Percentiles rank a stretch among this genome's conserved stretches.
phyloP scores from a whole-genome alignment of 2,329 filamentous ascomycete species.

The Microcyclosporella mali region DNA sequence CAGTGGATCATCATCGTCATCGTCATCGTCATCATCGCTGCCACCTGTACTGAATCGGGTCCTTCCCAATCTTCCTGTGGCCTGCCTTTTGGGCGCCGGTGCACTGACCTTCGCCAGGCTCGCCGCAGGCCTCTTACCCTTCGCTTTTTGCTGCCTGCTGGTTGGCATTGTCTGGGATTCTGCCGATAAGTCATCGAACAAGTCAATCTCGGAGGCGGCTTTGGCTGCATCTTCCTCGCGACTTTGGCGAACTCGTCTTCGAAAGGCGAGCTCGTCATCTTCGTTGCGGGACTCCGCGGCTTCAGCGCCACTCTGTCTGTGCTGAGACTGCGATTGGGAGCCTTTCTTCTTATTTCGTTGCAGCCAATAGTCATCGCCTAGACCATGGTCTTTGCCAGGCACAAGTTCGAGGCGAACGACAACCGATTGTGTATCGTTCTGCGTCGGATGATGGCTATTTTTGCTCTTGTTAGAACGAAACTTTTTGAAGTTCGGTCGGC shows the following conservation, averaged over 20 bases:
- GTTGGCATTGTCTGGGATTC: no score
- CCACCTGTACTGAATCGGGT: slow-evolving; percentile 3
- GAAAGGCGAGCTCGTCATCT: slow-evolving; percentile 23
- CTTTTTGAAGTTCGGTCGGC: slow-evolving; percentile 90
- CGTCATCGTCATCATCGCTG: slow-evolving; percentile 44
- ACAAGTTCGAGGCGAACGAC: slow-evolving; percentile 69
- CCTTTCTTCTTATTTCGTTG: slow-evolving; percentile 27
- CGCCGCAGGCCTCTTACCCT: slow-evolving; percentile 25
- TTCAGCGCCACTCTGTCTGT: slow-evolving; percentile 6
- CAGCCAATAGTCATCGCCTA: slow-evolving; percentile 74
- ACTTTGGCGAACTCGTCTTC: slow-evolving; percentile 24
- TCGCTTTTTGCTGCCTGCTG: slow-evolving; percentile 18
- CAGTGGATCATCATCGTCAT: slow-evolving; percentile 47
- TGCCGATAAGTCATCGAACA: no score
- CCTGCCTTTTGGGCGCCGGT: slow-evolving; percentile 25
- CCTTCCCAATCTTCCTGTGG: slow-evolving; percentile 9
- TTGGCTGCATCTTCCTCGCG: slow-evolving; percentile 21
- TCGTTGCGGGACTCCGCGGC: slow-evolving; percentile 17
- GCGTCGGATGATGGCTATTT: slow-evolving; percentile 29
- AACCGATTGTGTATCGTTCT: slow-evolving; percentile 41
- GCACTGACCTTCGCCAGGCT: slow-evolving; percentile 9
- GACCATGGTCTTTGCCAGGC: slow-evolving; percentile 63
- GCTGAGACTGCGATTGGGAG: slow-evolving; percentile 3
- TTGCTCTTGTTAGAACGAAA: slow-evolving; percentile 53
- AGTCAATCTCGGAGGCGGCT: no score